A percentile compares a stretch with the other conserved stretches of the same genome.
Conservation (phyloP, 441 rosid genomes). For the Aleurites moluccanus region DNA sequence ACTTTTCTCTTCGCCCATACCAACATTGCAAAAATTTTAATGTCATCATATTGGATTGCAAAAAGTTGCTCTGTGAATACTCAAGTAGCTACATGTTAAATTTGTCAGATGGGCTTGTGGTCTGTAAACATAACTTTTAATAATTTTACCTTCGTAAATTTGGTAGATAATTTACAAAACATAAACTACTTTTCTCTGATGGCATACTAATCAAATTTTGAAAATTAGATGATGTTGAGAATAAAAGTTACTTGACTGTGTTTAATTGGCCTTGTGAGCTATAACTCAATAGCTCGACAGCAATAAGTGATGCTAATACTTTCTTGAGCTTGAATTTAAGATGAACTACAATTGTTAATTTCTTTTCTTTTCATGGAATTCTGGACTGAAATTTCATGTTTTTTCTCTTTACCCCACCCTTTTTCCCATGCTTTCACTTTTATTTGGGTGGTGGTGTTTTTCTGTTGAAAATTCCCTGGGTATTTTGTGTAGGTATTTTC, state of each 20-base stretch:
- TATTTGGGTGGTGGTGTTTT: not conserved
- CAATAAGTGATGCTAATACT: not conserved
- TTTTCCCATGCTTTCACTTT: too few species aligned
- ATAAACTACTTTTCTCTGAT: not conserved
- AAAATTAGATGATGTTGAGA: not conserved
- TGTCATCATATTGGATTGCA: not conserved
- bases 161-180: not conserved
- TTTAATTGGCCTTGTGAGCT: not conserved
- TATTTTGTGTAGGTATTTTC: slow-evolving; percentile 65
- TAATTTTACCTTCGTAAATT: not conserved
- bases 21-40: not conserved
- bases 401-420: not conserved
- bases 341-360: not conserved
- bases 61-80: not conserved
- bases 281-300: not conserved
- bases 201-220: not conserved
- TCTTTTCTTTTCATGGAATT: not conserved
- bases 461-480: not conserved
- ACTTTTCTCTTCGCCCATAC: not conserved
- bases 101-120: not conserved
- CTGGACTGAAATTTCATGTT: not conserved
- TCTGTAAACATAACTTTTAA: too few species aligned
- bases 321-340: not conserved
- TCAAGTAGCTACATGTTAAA: not conserved
- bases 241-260: not conserved